Base-by-base conservation (phyloP, 495 filamentous ascomycete genomes). In the Rostrohypoxylon terebratum region DNA sequence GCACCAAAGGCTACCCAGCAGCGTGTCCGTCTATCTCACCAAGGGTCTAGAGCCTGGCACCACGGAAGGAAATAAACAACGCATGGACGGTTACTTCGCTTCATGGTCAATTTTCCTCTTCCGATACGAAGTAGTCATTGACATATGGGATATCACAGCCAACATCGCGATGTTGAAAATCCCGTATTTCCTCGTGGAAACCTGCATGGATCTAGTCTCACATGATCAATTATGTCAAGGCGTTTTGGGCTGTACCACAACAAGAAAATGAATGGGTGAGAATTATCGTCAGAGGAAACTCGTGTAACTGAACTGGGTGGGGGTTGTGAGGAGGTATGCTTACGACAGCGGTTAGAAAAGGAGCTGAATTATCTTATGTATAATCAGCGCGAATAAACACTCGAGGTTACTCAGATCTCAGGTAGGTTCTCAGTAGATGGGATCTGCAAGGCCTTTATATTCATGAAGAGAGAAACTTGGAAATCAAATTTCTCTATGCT, bases 391-490 rank as follows among this genome's bases (percentile, higher is more conserved):
- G n/a, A n/a, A n/a, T 4, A 18, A 18, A 18, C 6, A 18, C 7
- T 18, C 14, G 42, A 28, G 21, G 25, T 1, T 51, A 28, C 18
- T 4, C 14, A 44, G 14, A 44, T 44, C 5, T 45, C 4, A 18
- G 13, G 42, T 45, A 14, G 40, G 0, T 1, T 44, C 14, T 44
- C 40, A 44, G 25, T 28, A 13, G 18, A 45, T 45, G 38, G 28
- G 48, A 38, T 21, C n/a, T 21, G 65, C 2, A 61, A 45, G 53
- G 25, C 44, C 38, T 66, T 28, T 11, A 16, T 65, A 65, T 36
- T 47, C 23, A 6, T 25, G 14, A 16, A 47, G 40, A 4, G 13
- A 20, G 28, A 9, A 31, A 44, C 18, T 42, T 42, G 1, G 38
- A 18, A 13, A 7, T 40, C 58, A 8, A 10, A 3, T 59, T 42